These are phyloP conservation scores for Avena eriantha DNA, from an alignment of 176 grass and related monocot species.

Conservation along the genomic window DNA sequence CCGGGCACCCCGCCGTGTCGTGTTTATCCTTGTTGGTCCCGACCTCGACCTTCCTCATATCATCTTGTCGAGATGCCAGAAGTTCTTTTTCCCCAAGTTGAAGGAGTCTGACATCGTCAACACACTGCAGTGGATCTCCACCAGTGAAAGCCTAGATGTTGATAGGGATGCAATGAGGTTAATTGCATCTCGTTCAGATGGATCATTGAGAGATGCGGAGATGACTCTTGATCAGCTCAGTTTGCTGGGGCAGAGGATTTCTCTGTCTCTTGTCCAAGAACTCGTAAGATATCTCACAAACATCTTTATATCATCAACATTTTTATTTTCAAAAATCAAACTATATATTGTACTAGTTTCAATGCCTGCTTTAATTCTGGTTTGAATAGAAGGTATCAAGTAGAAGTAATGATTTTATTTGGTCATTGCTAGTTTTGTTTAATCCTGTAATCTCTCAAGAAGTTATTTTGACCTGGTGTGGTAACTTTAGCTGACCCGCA, in stretches of 20 bases:
- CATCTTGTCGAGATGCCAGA: conserved; percentile 86
- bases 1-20: conserved; percentile 60
- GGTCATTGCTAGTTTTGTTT: conserved; percentile 31
- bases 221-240: conserved; percentile 97
- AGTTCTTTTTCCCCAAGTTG: conserved; percentile 92
- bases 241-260: conserved; percentile 91
- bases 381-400: conserved; percentile 27
- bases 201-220: conserved; percentile 92
- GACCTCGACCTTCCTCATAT: conserved; percentile 89
- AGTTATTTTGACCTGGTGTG: conserved; percentile 17
- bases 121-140: conserved; percentile 74
- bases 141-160: conserved; percentile 79
- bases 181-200: conserved; percentile 76
- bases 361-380: conserved; percentile 4
- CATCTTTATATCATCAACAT: neutral
- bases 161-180: conserved; percentile 87
- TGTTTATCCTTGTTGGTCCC: conserved; percentile 81
- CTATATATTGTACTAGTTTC: neutral
- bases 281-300: conserved; percentile 73
- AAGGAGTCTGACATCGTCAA: conserved; percentile 82
- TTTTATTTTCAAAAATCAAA: neutral
- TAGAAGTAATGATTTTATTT: conserved; percentile 17
- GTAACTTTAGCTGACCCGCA: neutral
- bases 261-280: conserved; percentile 91
- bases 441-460: conserved; percentile 13